phyloP scores from a whole-genome alignment of 345 rosid genomes.

The Arabidopsis arenosa region DNA sequence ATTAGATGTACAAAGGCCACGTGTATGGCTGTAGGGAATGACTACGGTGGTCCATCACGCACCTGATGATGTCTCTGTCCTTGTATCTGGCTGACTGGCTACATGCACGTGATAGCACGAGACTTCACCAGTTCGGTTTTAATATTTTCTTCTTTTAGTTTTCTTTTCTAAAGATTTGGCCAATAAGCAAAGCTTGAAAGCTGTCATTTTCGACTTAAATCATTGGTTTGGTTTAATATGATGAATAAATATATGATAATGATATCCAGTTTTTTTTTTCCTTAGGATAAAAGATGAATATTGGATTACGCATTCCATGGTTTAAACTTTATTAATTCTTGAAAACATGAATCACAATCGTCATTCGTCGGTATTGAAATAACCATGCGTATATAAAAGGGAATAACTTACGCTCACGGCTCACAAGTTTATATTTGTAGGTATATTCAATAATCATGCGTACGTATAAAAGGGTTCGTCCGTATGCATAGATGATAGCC shows the following conservation, averaged over 20 bases:
- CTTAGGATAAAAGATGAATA: neutral
- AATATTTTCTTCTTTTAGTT: neutral
- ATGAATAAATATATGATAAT: neutral
- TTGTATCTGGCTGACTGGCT: conserved; percentile 18
- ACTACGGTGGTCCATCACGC: conserved; percentile 35
- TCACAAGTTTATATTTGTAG: neutral
- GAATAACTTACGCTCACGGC: too few species aligned
- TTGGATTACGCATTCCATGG: neutral
- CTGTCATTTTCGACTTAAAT: conserved; percentile 28
- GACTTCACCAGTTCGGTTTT: conserved; percentile 24
- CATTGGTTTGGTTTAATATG: neutral
- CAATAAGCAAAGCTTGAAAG: conserved; percentile 6
- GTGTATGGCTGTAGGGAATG: conserved; percentile 21
- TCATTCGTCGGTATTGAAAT: neutral
- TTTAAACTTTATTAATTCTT: neutral
- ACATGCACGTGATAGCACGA: conserved; percentile 38
- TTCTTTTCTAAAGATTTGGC: neutral
- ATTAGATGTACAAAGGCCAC: neutral
- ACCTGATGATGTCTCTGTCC: conserved; percentile 30
- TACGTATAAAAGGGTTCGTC: neutral
- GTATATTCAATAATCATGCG: neutral
- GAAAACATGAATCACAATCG: neutral
- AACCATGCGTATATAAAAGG: too few species aligned
- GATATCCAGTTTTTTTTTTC: neutral
- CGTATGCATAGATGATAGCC: neutral